Conservation (phyloP, 148 eudicot genomes). For the Fagopyrum esculentum region DNA sequence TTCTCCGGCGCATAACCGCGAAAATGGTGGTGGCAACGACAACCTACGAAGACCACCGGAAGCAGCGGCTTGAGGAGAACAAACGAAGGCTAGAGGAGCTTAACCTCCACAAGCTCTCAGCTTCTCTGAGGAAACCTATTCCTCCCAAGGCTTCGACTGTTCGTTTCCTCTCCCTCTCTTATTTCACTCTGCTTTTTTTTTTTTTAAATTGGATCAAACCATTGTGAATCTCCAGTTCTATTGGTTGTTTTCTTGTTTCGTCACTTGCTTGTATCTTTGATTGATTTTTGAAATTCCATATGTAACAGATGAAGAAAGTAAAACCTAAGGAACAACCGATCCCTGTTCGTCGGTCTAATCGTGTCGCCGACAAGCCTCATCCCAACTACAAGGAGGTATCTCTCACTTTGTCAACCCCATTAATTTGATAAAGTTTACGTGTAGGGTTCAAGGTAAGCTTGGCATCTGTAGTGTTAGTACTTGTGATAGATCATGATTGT, state of each 20-base stretch:
- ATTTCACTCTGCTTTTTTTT: too few relatives aligned
- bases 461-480: too few relatives aligned
- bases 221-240: not conserved
- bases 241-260: not conserved
- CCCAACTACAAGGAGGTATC: slow-evolving; percentile 62
- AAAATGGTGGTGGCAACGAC: slow-evolving; percentile 28
- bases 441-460: too few relatives aligned
- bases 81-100: slow-evolving; percentile 59
- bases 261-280: not conserved
- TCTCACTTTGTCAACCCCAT: not conserved
- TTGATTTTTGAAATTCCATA: not conserved
- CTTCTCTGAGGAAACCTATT: slow-evolving; percentile 18
- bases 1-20: not conserved
- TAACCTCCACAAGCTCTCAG: slow-evolving; percentile 48
- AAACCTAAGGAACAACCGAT: slow-evolving; percentile 23
- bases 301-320: slow-evolving; percentile 37
- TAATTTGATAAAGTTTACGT: too few relatives aligned
- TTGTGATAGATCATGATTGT: too few relatives aligned
- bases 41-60: slow-evolving; percentile 44
- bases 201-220: too few relatives aligned
- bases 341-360: slow-evolving; percentile 46
- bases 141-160: slow-evolving; percentile 33
- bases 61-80: slow-evolving; percentile 60
- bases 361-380: slow-evolving; percentile 53
- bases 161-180: not conserved